Percentiles rank a stretch among this genome's conserved stretches.
phyloP scores from a whole-genome alignment of 768 basidiomycete species.

The Arthromyces matolae region DNA sequence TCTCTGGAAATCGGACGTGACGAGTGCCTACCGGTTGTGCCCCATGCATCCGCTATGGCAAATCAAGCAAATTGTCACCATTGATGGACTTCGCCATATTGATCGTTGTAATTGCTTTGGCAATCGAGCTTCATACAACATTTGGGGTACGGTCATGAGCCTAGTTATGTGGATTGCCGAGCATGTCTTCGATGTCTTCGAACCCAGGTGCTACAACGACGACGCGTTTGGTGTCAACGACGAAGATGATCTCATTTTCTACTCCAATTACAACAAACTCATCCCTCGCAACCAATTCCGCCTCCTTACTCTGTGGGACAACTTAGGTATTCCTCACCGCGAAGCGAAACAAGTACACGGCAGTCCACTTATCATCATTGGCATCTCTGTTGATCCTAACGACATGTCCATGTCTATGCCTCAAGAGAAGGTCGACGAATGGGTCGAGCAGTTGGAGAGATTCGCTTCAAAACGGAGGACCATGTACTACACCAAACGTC shows the following conservation, averaged over 20 bases:
- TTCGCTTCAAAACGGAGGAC: not conserved
- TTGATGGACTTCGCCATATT: slow-evolving; percentile 26
- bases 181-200: slow-evolving; percentile 13
- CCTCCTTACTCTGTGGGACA: slow-evolving; percentile 37
- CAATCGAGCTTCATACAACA: slow-evolving; percentile 19
- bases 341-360: not conserved
- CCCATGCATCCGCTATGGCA: slow-evolving; percentile 13
- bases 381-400: slow-evolving; percentile 33
- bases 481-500: no score
- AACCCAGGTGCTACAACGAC: slow-evolving; percentile 27
- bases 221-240: slow-evolving; percentile 19
- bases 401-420: slow-evolving; percentile 25
- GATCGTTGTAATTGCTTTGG: slow-evolving; percentile 33
- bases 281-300: slow-evolving; percentile 29
- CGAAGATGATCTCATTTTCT: not conserved
- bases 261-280: not conserved
- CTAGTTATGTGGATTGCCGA: slow-evolving; percentile 33
- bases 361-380: slow-evolving; percentile 29
- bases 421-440: slow-evolving; percentile 12
- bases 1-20: slow-evolving; percentile 37
- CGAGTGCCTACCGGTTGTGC: slow-evolving; percentile 26
- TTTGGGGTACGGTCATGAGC: slow-evolving; percentile 24
- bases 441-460: not conserved
- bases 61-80: slow-evolving; percentile 30
- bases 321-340: not conserved